phyloP scores from a whole-genome alignment of 1,284 basidiomycete genomes.

The Ustilago loliicola region DNA sequence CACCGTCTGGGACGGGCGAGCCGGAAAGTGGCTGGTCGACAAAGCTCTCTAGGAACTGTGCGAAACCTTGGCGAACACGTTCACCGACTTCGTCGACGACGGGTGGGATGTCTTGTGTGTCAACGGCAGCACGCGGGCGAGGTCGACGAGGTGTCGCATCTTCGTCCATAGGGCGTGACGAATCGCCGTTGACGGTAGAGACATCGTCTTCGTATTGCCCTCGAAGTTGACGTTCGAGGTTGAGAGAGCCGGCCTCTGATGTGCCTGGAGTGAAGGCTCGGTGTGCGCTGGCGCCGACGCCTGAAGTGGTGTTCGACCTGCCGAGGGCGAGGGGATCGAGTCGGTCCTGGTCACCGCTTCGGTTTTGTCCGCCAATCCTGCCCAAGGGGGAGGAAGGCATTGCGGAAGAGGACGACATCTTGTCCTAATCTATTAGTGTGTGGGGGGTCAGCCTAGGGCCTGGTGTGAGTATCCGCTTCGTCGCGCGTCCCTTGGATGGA shows the following conservation, averaged over 20 bases:
- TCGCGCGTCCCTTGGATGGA: not conserved
- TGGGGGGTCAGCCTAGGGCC: not conserved
- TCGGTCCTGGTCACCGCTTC: conserved; percentile 34
- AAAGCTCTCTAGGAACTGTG: conserved; percentile 89
- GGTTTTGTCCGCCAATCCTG: conserved; percentile 37
- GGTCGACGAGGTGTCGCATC: conserved; percentile 44
- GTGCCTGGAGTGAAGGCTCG: conserved; percentile 45
- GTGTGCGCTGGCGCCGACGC: conserved; percentile 31
- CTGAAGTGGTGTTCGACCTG: conserved; percentile 33
- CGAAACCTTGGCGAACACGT: conserved; percentile 89
- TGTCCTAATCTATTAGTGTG: conserved; percentile 10
- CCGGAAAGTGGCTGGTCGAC: conserved; percentile 77
- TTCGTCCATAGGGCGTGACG: conserved; percentile 43
- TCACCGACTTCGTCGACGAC: conserved; percentile 94
- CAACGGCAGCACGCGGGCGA: conserved; percentile 52
- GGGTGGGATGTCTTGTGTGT: conserved; percentile 77
- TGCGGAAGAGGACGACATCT: conserved; percentile 54
- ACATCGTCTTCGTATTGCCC: conserved; percentile 46
- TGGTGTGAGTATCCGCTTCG: not conserved
- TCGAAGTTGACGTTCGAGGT: conserved; percentile 42
- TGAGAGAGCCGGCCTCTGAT: conserved; percentile 48
- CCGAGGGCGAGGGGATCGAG: conserved; percentile 51
- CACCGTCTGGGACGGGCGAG: conserved; percentile 72
- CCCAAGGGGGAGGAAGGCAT: conserved; percentile 57
- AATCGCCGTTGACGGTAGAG: conserved; percentile 41